A percentile compares a stretch with the other conserved stretches of the same genome.
phyloP scores from a whole-genome alignment of 73 alveolate genomes.

The Uronychia binucleata region DNA sequence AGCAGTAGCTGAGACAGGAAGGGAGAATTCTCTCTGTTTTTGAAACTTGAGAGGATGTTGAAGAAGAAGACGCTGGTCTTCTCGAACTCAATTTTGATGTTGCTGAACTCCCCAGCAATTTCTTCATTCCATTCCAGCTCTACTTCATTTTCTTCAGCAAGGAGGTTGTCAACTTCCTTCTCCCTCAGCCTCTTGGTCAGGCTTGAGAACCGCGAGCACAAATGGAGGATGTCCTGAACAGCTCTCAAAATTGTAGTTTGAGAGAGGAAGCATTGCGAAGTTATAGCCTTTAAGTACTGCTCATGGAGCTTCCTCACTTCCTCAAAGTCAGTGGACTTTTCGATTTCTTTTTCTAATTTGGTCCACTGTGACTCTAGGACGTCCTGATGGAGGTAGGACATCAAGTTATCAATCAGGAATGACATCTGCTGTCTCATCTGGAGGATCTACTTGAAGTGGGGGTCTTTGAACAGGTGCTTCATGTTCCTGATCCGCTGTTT shows the following conservation, averaged over 20 bases:
- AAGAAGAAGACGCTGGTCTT: conserved; percentile 14
- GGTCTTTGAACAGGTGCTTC: conserved; percentile 19
- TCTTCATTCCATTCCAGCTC: conserved; percentile 18
- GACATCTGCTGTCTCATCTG: conserved; percentile 54
- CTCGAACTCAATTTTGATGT: conserved; percentile 40
- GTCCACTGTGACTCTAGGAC: conserved; percentile 62
- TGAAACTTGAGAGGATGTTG: conserved; percentile 29
- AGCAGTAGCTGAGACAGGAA: conserved; percentile 47
- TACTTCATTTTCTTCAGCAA: not conserved
- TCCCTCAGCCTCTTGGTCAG: conserved; percentile 7
- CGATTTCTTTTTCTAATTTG: conserved; percentile 41
- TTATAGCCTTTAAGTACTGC: conserved; percentile 33
- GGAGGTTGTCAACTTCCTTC: conserved; percentile 1
- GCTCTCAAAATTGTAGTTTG: conserved; percentile 35
- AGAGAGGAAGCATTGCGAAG: conserved; percentile 58
- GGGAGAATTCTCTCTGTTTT: conserved; percentile 47
- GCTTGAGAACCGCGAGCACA: conserved; percentile 33
- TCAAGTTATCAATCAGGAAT: conserved; percentile 64
- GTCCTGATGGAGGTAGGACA: conserved; percentile 65
- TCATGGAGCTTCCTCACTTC: conserved; percentile 71
- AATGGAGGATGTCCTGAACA: conserved; percentile 51
- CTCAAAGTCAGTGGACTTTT: conserved; percentile 64
- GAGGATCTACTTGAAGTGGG: conserved; percentile 15
- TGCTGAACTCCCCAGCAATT: conserved; percentile 25
- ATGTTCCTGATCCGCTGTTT: conserved; percentile 9